Evolutionary conservation across 441 rosid genomes (phyloP).

Genomic region (Cnidoscolus chayamansa): DNA sequence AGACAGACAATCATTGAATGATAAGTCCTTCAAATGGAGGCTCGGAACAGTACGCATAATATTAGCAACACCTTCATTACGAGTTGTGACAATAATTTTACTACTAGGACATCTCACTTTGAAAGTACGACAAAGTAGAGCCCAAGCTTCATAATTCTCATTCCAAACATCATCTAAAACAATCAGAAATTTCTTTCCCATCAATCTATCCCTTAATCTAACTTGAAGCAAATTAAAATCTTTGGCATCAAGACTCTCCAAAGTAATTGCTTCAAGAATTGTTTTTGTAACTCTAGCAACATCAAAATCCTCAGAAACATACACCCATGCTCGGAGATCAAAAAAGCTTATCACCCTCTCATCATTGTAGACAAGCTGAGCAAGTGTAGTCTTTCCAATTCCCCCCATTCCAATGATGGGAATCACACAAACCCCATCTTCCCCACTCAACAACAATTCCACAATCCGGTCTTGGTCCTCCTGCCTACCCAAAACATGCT

Average conservation of each 20-base stretch:
- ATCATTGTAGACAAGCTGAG: conserved; percentile 22
- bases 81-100: conserved; percentile 20
- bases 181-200: conserved; percentile 8
- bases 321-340: conserved; percentile 15
- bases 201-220: conserved; percentile 1
- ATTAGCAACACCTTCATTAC: not conserved
- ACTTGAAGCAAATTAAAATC: conserved; percentile 17
- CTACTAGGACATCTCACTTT: not conserved
- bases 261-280: conserved; percentile 1
- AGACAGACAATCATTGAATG: conserved; percentile 7
- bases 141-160: conserved; percentile 1
- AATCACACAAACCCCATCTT: conserved; percentile 9
- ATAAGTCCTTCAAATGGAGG: not conserved
- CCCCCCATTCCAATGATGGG: conserved; percentile 15
- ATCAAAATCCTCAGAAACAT: conserved; percentile 25
- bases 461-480: not conserved
- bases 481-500: conserved; percentile 12
- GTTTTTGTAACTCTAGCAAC: conserved; percentile 9
- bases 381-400: conserved; percentile 17
- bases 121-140: conserved; percentile 1
- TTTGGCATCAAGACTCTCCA: not conserved
- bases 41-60: not conserved
- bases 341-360: not conserved
- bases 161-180: conserved; percentile 19
- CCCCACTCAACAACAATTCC: not conserved